Base-by-base conservation (phyloP, 805 yeast species). In the Ogataea henricii region DNA sequence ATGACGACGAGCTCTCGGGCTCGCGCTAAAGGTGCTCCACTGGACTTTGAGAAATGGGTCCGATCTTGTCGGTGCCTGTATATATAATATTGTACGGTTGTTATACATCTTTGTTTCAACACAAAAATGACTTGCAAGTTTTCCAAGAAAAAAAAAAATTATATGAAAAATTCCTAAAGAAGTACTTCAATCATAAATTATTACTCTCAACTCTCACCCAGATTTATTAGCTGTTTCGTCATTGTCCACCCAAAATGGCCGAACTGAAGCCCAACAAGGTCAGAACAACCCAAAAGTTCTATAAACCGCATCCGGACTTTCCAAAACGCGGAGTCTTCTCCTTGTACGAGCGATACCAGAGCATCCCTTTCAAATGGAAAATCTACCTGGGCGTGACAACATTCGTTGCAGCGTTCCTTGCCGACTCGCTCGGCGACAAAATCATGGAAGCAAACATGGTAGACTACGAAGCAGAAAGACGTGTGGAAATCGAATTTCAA, bases 311-410 rank as follows among this genome's bases (percentile, higher is more conserved):
- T 17, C 51, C 48, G 7, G 40, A 47, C 32, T 48, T 43, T 17
- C 45, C 47, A 14, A 35, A 39, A 10, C 40, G 26, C 33, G 14
- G 41, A 13, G 26, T 40, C 16, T 34, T 43, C 12, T 20, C 37
- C 18, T 26, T 51, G 43, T 45, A 45, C 43, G 37, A 32, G 8
- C 47, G 32, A 29, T 67, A 66, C 45, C 58, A 49, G 38, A 45
- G 45, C 3, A 41, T 67, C 21, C 65, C 70, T 1, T 40, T 62
- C 20, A 55, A 49, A 40, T 61, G 64, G 57, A 63, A 66, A 39
- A 12, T 68, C 5, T 68, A 66, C 40, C 29, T 68, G 12, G 67
- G 71, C 42, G 32, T 56, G 2, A 54, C 67, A 2, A 66, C 71
- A 12, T 63, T 66, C 23, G 56, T 53, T 4, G 63, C 61, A 10